Evolutionary conservation across 1,284 basidiomycete genomes (phyloP), one percentile per base, ranked within the genome.

Genomic region (Leccinum angustisporum): DNA sequence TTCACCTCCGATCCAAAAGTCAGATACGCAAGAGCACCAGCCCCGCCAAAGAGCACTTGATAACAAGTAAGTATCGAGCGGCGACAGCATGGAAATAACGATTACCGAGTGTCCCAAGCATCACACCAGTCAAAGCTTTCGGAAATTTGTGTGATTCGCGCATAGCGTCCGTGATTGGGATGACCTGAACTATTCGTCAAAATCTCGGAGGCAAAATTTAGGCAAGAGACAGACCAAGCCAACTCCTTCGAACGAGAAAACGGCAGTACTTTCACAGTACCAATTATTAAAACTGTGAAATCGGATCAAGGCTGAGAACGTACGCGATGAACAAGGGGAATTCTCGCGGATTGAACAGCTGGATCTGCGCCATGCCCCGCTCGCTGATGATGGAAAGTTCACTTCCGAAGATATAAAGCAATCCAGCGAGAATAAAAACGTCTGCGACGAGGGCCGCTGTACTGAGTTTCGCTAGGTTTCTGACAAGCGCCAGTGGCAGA

Each of bases 101-200:
- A 82, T 57, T 70, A 91, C 86, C 74, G 61, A 89, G 86, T 40
- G 94, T 80, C 72, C 86, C 88, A 10, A 91, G 71, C 95, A 99
- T 98, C 61, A 98, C 96, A 9, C 91, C 92, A 3, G 92, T 91
- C 40, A 99, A 78, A 1, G 92, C 94, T 51, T 77, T 80, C 2
- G 97, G 95, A 83, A 99, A 98, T 76, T 94, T 95, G 69, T 87
- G 86, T 2, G 97, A 97, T 76, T 98, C 92, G 30, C 83, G 82
- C 97, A 99, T 99, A 5, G 94, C 88, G 73, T 99, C 96, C 8
- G 94, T 95, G 69, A 99, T 98, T 11, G 97, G 97, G 67, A 99
- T 95, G 65, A 99, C 81, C 81, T 88, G 61, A 38, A 56, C 13
- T 14, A 2, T 27, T 48, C 59, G 36, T 73, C 54, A 64, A 48